Base-by-base conservation (phyloP, 1,139 yeast species). In the Meyerozyma elateridarum region DNA sequence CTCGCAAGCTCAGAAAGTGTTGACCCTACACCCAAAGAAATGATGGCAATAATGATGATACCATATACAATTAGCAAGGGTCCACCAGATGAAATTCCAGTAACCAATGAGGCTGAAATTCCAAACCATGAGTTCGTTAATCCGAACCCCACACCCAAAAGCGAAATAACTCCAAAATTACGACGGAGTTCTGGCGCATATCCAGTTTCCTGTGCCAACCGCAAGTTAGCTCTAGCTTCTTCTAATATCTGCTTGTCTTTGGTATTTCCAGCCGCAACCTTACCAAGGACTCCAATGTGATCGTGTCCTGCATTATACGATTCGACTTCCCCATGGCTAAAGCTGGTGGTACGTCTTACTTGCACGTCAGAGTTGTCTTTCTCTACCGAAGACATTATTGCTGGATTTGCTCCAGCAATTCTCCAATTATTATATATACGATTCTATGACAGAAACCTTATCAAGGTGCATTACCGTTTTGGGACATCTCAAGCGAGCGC, bases 101-200 rank as follows among this genome's bases (percentile, higher is more conserved):
- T 73, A 36, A 76, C 65, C 52, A 78, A 64, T 8, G 82, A 73
- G 2, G 82, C 78, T 11, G 81, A 75, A 34, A 77, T 74, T 38
- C 85, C 84, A 39, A 76, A 74, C 85, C 85, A 78, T 6, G 83
- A 76, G 56, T 78, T 78, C 17, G 85, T 79, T 36, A 79, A 55
- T 15, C 84, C 84, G 46, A 79, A 79, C 4, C 85, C 85, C 37
- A 79, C 79, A 37, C 83, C 83, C 16, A 77, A 15, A 11, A 28
- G 21, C 7, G 31, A 16, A 4, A 17, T 19, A 6, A 28, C 20
- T 8, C 19, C 22, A 18, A 5, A 44, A 15, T 22, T 22, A 22
- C 25, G 39, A 4, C 25, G 25, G 13, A 22, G 25, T 11, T 22
- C 25, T 3, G 66, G 66, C 5, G 49, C 36, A 38, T 62, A 59